Evolutionary conservation across 225 moss, liverwort and hornwort species (phyloP), one percentile per base, ranked within the genome.

Genomic region (Marchantia paleacea): DNA sequence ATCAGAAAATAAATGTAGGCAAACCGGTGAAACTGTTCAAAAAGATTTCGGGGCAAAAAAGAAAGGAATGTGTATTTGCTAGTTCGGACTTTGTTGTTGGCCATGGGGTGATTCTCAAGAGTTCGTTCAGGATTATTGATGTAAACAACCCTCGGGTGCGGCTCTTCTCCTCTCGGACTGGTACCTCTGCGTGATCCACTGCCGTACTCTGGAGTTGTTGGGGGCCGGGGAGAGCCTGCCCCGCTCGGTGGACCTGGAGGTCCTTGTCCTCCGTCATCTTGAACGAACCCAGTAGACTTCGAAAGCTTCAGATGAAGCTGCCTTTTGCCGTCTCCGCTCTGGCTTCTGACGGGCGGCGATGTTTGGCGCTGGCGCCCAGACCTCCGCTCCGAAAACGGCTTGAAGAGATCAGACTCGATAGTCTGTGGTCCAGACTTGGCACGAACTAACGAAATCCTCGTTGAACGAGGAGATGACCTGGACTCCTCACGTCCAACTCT

Each of bases 1-100:
- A 89, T 65, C 69, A 89, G 73, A 61, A 89, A 89, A 52, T 89
- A 87, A 18, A 89, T 85, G 75, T 89, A 89, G 31, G 89, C 89
- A 53, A 85, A 83, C 22, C 89, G 89, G 83, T 89, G 89, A 30
- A 89, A 89, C 70, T 89, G 89, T 74, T 89, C 89, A 25, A 89
- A 89, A 51, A 89, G 79, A 66, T 89, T 89, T 68, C 82, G 83
- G 0, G 89, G 89, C 55, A 89, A 51, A 52, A 89, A 89, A 19
- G 87, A 77, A 9, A 85, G 39, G 47, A 89, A 6, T 2, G 85
- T 85, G 68, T 89, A 89, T 68, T 89, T 89, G 89, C 89, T 89
- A 48, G 89, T 89, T 51, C 87, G 85, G 73, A 89, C 84, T 72
- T 48, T 79, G 31, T 89, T 89, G 75, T 80, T 82, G 54, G 84